phyloP scores from a whole-genome alignment of 75 land plant genomes.

The Adiantum capillusveneris region DNA sequence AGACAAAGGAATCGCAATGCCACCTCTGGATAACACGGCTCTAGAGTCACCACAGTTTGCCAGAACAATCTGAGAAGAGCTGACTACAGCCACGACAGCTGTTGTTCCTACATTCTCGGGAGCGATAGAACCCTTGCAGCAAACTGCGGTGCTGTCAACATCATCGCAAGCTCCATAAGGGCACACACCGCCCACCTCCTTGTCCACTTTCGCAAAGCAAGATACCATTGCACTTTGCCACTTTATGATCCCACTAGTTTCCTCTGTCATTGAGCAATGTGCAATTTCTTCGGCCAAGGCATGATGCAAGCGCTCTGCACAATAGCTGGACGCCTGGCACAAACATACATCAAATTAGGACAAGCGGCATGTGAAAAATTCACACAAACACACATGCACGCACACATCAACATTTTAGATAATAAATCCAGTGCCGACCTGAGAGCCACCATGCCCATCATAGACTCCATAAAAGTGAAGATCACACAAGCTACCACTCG shows the following conservation, averaged over 20 bases:
- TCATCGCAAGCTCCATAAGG: constrained; percentile 18
- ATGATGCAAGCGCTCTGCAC: constrained; percentile 52
- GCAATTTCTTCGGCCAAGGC: constrained; percentile 47
- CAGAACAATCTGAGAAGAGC: constrained; percentile 40
- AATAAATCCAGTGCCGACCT: constrained; percentile 30
- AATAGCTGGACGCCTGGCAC: constrained; percentile 55
- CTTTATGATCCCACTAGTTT: constrained; percentile 3
- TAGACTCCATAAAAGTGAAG: constrained; percentile 75
- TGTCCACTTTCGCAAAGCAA: constrained; percentile 63
- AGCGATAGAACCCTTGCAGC: constrained; percentile 17
- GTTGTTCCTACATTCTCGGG: constrained; percentile 62
- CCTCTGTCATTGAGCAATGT: constrained; percentile 12
- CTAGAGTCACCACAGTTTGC: constrained; percentile 94
- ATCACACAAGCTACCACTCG: neutral
- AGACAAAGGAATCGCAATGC: constrained; percentile 51
- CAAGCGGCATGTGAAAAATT: neutral
- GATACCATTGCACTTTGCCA: constrained; percentile 48
- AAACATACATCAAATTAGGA: neutral
- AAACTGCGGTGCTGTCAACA: neutral
- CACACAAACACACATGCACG: too few relatives aligned
- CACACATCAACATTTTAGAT: too few relatives aligned
- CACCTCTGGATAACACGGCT: constrained; percentile 70
- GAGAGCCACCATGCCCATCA: constrained; percentile 95
- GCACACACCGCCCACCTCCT: constrained; percentile 44
- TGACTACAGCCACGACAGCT: constrained; percentile 62